Base-by-base conservation (phyloP, 1,139 yeast genomes). In the Pichia cactophila region DNA sequence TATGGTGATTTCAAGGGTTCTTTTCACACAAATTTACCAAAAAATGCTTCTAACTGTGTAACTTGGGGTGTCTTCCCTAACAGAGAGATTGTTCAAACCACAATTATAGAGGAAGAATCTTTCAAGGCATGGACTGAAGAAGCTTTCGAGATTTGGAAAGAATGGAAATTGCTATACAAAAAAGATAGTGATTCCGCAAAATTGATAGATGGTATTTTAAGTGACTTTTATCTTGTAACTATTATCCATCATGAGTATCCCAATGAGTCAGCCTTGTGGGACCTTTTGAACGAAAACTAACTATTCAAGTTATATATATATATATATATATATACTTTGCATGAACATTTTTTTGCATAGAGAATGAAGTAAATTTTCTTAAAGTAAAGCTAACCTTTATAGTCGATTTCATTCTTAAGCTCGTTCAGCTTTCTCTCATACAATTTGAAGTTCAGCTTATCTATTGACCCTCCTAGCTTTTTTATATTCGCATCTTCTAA, bases 21-120 rank as follows among this genome's bases (percentile, higher is more conserved):
- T n/a, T 78, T 87, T 55, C 69, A 72, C 33, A 77, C 90, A 4
- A 86, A 85, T 58, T 68, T 85, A 61, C 73, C 74, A 0, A 60
- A 67, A 2, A 70, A 69, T 16, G 71, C 76, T 20, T 73, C 83
- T 5, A 66, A 83, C 58, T 96, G 94, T 26, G 94, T 92, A 10
- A 92, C 97, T 0, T 92, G 97, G 97, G 97, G 97, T 50, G 95
- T 86, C 3, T 89, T 90, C 71, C 95, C 95, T 2, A 84, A 83
- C 67, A 77, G 86, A 56, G 95, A 87, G 62, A 82, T 87, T 44
- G 77, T 86, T 33, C 96, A 88, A 64, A 86, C 96, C 2, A 89
- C 97, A 0, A 83, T 88, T 50, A 81, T 89, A 48, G 96, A 88
- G 61, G 83, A 79, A 57, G 95, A 88, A 59, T 86, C 96, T 4